Evolutionary conservation across 2,329 filamentous ascomycete species (phyloP).

Genomic region (Tolypocladium nubicola): DNA sequence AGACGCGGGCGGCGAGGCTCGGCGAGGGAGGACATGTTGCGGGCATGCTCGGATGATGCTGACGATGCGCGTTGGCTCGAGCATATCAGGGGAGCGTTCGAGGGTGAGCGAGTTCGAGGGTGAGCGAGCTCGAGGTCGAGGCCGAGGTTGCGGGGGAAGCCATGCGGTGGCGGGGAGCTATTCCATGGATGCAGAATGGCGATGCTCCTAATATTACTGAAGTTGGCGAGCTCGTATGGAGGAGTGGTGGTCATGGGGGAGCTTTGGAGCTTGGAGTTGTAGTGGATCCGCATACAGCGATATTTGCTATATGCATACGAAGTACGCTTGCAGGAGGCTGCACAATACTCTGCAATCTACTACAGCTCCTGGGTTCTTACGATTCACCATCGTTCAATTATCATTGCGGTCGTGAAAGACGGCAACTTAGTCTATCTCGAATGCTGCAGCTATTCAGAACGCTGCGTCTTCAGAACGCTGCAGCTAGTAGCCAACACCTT

Average conservation of each 20-base stretch:
- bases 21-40: conserved; percentile 23
- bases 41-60: conserved; percentile 5
- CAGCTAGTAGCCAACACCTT: background rate
- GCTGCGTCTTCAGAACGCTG: background rate
- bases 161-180: background rate
- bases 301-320: background rate
- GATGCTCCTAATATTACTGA: background rate
- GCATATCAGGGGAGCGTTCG: background rate
- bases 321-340: background rate
- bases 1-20: conserved; percentile 38
- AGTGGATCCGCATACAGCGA: background rate
- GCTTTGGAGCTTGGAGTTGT: background rate
- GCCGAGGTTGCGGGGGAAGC: background rate
- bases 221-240: background rate
- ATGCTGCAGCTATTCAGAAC: background rate
- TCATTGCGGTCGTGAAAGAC: background rate
- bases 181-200: background rate
- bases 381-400: background rate
- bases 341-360: background rate
- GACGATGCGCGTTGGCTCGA: background rate
- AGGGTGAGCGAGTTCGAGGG: background rate
- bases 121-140: background rate
- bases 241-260: background rate
- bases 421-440: background rate
- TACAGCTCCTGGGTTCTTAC: background rate